A percentile compares a stretch with the other conserved stretches of the same genome.
phyloP scores from a whole-genome alignment of 768 basidiomycete genomes.

The Trametes punicea region DNA sequence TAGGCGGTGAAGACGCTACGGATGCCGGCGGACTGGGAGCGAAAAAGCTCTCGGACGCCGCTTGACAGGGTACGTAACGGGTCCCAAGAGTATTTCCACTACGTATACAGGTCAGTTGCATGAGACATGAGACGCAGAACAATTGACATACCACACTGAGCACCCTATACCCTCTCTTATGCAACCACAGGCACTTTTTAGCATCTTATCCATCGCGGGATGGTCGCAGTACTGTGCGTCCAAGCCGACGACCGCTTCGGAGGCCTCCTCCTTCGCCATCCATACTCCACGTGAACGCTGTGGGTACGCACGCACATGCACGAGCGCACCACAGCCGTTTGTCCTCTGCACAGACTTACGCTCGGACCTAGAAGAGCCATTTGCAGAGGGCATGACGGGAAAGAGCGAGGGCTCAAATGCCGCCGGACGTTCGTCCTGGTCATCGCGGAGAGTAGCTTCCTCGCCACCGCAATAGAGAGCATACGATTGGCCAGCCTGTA shows the following conservation, averaged over 20 bases:
- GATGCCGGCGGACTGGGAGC: constrained; percentile 34
- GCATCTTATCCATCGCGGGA: constrained; percentile 44
- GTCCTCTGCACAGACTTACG: constrained; percentile 30
- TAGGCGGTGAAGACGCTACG: constrained; percentile 28
- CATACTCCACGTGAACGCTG: constrained; percentile 52
- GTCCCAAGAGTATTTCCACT: constrained; percentile 67
- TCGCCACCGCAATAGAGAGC: constrained; percentile 22
- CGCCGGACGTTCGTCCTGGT: constrained; percentile 15
- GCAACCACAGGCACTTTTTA: constrained; percentile 61
- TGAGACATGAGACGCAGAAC: background rate
- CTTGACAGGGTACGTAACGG: constrained; percentile 57
- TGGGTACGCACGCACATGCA: constrained; percentile 55
- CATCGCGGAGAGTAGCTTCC: constrained; percentile 5
- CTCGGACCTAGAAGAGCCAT: constrained; percentile 17
- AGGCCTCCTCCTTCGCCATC: constrained; percentile 53
- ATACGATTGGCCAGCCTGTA: constrained; percentile 18
- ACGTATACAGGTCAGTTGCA: constrained; percentile 15
- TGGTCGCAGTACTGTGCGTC: constrained; percentile 59
- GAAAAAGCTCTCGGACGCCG: constrained; percentile 51
- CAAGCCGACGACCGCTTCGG: constrained; percentile 52
- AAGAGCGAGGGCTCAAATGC: constrained; percentile 36
- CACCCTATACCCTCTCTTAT: constrained; percentile 67
- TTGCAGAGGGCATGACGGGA: constrained; percentile 22
- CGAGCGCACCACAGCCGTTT: constrained; percentile 62
- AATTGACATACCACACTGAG: constrained; percentile 45